These are phyloP conservation scores for Gracilaria vermiculophylla DNA, from an alignment of 23 red algal genomes.

Conservation along the genomic window DNA sequence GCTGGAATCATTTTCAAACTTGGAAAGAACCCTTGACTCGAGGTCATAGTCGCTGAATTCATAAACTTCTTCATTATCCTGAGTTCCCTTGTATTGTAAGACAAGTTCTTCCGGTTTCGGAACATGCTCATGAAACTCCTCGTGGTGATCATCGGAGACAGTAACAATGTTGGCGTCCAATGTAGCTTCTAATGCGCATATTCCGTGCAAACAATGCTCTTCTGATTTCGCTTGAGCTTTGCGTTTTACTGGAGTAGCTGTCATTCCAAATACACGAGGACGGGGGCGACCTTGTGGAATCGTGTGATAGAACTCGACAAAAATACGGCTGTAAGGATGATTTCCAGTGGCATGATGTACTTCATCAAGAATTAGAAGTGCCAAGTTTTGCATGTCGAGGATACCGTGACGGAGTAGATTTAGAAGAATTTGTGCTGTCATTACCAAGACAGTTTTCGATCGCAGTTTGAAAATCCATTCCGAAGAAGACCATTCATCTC, in stretches of 20 bases:
- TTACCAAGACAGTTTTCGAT: conserved; percentile 51
- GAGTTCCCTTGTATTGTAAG: conserved; percentile 1
- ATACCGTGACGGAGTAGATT: conserved; percentile 64
- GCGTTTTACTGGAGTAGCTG: conserved; percentile 55
- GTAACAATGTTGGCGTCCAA: conserved; percentile 59
- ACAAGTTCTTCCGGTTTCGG: conserved; percentile 68
- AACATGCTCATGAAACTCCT: conserved; percentile 49
- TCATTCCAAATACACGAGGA: conserved; percentile 70
- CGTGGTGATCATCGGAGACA: not conserved
- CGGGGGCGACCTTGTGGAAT: conserved; percentile 6
- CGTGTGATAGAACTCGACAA: conserved; percentile 64
- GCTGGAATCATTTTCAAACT: not conserved
- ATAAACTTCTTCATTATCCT: not conserved
- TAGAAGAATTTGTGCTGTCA: conserved; percentile 65
- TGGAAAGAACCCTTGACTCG: conserved; percentile 1
- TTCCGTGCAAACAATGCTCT: not conserved
- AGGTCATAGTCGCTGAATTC: conserved; percentile 1
- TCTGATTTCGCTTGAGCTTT: conserved; percentile 1
- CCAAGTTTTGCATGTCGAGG: conserved; percentile 17
- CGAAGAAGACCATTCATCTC: conserved; percentile 35
- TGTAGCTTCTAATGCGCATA: conserved; percentile 39
- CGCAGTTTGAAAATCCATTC: conserved; percentile 22
- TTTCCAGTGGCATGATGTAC: conserved; percentile 62
- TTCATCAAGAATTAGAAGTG: conserved; percentile 65
- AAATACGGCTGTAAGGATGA: conserved; percentile 50